A percentile compares a stretch with the other conserved stretches of the same genome.
phyloP scores from a whole-genome alignment of 2,329 filamentous ascomycete genomes.

The Colletotrichum liaoningense region DNA sequence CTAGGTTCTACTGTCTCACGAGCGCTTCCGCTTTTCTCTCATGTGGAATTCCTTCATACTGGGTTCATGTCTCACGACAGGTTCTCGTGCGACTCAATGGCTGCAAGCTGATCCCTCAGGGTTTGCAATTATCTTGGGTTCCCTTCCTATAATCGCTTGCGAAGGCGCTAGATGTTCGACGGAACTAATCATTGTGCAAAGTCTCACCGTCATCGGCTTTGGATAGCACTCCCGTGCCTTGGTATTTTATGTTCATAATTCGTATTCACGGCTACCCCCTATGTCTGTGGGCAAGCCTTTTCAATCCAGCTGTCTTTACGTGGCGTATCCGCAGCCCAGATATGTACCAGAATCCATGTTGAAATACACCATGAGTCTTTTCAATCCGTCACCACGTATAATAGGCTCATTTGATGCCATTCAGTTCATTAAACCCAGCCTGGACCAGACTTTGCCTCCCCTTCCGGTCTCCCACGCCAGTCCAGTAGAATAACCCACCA shows the following conservation, averaged over 20 bases:
- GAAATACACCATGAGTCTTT: not conserved
- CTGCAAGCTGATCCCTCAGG: too few species aligned
- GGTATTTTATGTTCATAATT: not conserved
- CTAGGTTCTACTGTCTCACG: not conserved
- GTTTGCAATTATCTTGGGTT: not conserved
- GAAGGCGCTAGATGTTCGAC: too few species aligned
- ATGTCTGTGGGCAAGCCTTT: too few species aligned
- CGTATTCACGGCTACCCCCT: not conserved
- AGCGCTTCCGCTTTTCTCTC: not conserved
- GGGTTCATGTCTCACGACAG: not conserved
- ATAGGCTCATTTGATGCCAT: not conserved
- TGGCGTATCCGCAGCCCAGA: not conserved
- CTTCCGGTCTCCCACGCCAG: slow-evolving; percentile 68
- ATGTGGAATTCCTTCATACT: not conserved
- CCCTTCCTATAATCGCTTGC: not conserved
- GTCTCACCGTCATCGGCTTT: too few species aligned
- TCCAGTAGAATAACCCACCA: slow-evolving; percentile 77
- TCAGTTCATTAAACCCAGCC: slow-evolving; percentile 67
- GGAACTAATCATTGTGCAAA: too few species aligned
- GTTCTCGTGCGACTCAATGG: not conserved
- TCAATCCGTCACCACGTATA: too few species aligned
- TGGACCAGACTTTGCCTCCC: slow-evolving; percentile 68
- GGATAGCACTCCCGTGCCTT: not conserved
- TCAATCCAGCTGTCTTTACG: not conserved
- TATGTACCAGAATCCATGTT: not conserved